Percentiles rank a stretch among this genome's conserved stretches.
Conservation (phyloP, 805 yeast species). For the Ogataea haglerorum region DNA sequence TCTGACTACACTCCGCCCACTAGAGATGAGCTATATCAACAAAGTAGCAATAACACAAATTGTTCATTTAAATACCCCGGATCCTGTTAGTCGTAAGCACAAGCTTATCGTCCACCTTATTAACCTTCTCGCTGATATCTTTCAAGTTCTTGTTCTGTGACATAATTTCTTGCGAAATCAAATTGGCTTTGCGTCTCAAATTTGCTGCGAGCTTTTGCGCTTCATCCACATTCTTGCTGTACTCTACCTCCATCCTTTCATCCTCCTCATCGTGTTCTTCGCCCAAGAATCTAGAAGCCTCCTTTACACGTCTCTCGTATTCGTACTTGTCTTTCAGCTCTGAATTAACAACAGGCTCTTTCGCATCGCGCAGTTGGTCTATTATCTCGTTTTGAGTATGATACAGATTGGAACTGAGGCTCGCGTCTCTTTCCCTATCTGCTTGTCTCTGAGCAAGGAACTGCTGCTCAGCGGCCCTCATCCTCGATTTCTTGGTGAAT, state of each 20-base stretch:
- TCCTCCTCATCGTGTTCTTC: conserved; percentile 86
- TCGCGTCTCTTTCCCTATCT: conserved; percentile 30
- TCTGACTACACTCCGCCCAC: too few relatives aligned
- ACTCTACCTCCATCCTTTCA: conserved; percentile 86
- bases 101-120: conserved; percentile 76
- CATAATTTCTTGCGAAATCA: conserved; percentile 74
- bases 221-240: conserved; percentile 78
- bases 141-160: conserved; percentile 72
- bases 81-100: conserved; percentile 31
- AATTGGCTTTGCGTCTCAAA: conserved; percentile 66
- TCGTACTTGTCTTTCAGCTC: conserved; percentile 42
- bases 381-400: conserved; percentile 27
- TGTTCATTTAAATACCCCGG: conserved; percentile 27
- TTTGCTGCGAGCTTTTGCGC: conserved; percentile 66
- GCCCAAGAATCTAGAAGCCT: conserved; percentile 70
- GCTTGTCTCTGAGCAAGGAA: conserved; percentile 47
- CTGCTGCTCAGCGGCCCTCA: conserved; percentile 68
- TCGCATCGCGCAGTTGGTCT: conserved; percentile 47
- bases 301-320: conserved; percentile 49
- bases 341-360: conserved; percentile 18
- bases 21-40: not conserved
- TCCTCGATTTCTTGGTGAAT: conserved; percentile 75
- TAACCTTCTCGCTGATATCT: conserved; percentile 79
- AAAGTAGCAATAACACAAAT: not conserved
- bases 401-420: conserved; percentile 25